Conservation (phyloP, 2,329 filamentous ascomycete species). For the Arthrobotrys musiformis region DNA sequence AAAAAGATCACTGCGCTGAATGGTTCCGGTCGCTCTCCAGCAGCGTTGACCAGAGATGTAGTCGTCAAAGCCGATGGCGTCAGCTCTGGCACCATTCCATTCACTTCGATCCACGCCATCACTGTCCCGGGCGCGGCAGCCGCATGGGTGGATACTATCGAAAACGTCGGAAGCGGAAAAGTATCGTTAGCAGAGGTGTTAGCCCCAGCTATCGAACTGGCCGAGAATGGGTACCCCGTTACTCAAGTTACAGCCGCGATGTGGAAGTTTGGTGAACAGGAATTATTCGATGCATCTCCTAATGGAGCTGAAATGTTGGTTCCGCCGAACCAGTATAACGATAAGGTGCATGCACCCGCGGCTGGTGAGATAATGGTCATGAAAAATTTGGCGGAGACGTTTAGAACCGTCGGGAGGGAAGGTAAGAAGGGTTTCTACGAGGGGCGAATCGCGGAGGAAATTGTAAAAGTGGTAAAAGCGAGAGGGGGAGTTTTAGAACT, state of each 20-base stretch:
- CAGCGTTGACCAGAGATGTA: conserved; percentile 75
- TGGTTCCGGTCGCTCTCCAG: conserved; percentile 85
- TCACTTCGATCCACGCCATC: conserved; percentile 79
- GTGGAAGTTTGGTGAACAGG: conserved; percentile 75
- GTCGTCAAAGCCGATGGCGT: conserved; percentile 64
- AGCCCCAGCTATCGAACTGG: conserved; percentile 82
- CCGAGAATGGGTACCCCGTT: conserved; percentile 88
- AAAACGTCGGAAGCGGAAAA: conserved; percentile 89
- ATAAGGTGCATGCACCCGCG: conserved; percentile 78
- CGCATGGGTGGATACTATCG: conserved; percentile 90
- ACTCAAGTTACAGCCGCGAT: conserved; percentile 78
- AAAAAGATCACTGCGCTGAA: conserved; percentile 88
- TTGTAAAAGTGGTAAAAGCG: conserved; percentile 80
- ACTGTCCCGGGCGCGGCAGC: conserved; percentile 91
- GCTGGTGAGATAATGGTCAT: conserved; percentile 92
- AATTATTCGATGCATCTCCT: conserved; percentile 78
- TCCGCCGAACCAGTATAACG: conserved; percentile 59
- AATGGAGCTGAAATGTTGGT: conserved; percentile 88
- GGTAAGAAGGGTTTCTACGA: conserved; percentile 93
- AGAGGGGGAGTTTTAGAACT: conserved; percentile 81
- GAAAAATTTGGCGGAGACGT: conserved; percentile 81
- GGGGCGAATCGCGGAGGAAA: conserved; percentile 80
- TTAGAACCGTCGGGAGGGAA: conserved; percentile 78
- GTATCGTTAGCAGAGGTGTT: conserved; percentile 80
- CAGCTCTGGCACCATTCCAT: conserved; percentile 71